phyloP scores from a whole-genome alignment of 1,284 basidiomycete species.

The Trametes hirsuta region DNA sequence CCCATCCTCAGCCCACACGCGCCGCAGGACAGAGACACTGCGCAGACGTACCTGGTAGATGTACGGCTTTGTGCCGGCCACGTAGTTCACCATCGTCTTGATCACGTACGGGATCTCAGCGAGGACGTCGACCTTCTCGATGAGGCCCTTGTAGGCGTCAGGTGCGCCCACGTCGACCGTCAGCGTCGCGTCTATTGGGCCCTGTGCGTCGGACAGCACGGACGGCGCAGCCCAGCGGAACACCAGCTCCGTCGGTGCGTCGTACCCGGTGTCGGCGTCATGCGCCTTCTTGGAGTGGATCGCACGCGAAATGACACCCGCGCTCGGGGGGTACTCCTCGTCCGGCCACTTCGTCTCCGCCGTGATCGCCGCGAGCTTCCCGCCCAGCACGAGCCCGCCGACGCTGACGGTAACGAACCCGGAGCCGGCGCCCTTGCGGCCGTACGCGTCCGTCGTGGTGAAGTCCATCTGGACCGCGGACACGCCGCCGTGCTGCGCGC shows the following conservation, averaged over 20 bases:
- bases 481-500: slow-evolving; percentile 70
- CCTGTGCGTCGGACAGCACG: slow-evolving; percentile 54
- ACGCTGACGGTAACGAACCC: slow-evolving; percentile 85
- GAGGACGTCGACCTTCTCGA: slow-evolving; percentile 97
- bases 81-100: slow-evolving; percentile 89
- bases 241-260: slow-evolving; percentile 69
- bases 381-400: slow-evolving; percentile 81
- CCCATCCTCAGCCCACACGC: neutral
- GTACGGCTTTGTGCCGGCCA: slow-evolving; percentile 90
- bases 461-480: slow-evolving; percentile 97
- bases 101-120: slow-evolving; percentile 94
- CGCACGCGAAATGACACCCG: slow-evolving; percentile 64
- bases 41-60: slow-evolving; percentile 78
- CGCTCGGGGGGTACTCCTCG: slow-evolving; percentile 49
- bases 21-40: slow-evolving; percentile 16
- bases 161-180: slow-evolving; percentile 60
- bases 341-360: slow-evolving; percentile 71
- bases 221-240: slow-evolving; percentile 84
- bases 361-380: slow-evolving; percentile 75
- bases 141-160: slow-evolving; percentile 70
- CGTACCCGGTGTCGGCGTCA: slow-evolving; percentile 84
- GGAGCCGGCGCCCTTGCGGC: slow-evolving; percentile 73
- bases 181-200: slow-evolving; percentile 58
- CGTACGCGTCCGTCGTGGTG: slow-evolving; percentile 80
- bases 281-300: slow-evolving; percentile 65